These are phyloP conservation scores for Ogataea polymorpha DNA, from an alignment of 805 yeast genomes.

Conservation along the genomic window DNA sequence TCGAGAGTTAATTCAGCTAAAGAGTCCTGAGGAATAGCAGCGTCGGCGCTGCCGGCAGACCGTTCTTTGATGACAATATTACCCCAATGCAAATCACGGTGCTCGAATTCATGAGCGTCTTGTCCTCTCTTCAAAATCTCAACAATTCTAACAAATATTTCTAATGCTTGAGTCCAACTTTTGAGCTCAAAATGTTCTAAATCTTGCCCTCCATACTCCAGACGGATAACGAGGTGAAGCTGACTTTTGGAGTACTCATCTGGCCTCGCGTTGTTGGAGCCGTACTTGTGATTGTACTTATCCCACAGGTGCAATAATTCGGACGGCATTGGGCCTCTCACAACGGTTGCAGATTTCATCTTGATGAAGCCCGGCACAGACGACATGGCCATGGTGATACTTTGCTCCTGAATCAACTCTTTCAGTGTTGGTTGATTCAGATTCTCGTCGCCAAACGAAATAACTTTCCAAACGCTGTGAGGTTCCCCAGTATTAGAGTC, in stretches of 20 bases:
- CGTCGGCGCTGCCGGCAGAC: not conserved
- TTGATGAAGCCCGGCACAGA: slow-evolving; percentile 42
- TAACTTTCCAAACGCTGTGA: slow-evolving; percentile 42
- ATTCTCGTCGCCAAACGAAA: slow-evolving; percentile 49
- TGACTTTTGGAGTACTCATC: slow-evolving; percentile 34
- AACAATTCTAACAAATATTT: slow-evolving; percentile 54
- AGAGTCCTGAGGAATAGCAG: slow-evolving; percentile 11
- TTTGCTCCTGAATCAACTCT: slow-evolving; percentile 46
- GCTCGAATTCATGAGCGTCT: slow-evolving; percentile 54
- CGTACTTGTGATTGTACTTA: slow-evolving; percentile 24
- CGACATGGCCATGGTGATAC: slow-evolving; percentile 40
- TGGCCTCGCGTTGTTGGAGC: slow-evolving; percentile 36
- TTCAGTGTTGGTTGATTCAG: slow-evolving; percentile 40
- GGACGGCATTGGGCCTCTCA: slow-evolving; percentile 43
- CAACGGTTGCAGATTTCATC: slow-evolving; percentile 43
- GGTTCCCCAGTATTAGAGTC: slow-evolving; percentile 23
- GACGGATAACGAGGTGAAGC: slow-evolving; percentile 34
- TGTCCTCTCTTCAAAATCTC: slow-evolving; percentile 52
- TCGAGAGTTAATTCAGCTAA: slow-evolving; percentile 12
- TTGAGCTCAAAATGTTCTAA: slow-evolving; percentile 41
- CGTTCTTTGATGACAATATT: slow-evolving; percentile 48
- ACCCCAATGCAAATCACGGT: slow-evolving; percentile 67
- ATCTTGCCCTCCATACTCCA: slow-evolving; percentile 42
- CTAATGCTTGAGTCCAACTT: slow-evolving; percentile 37
- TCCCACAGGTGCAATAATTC: slow-evolving; percentile 45